Evolutionary conservation across 305 asterid genomes (phyloP), one percentile per base, ranked within the genome.

Genomic region (Coffea humblotiana): DNA sequence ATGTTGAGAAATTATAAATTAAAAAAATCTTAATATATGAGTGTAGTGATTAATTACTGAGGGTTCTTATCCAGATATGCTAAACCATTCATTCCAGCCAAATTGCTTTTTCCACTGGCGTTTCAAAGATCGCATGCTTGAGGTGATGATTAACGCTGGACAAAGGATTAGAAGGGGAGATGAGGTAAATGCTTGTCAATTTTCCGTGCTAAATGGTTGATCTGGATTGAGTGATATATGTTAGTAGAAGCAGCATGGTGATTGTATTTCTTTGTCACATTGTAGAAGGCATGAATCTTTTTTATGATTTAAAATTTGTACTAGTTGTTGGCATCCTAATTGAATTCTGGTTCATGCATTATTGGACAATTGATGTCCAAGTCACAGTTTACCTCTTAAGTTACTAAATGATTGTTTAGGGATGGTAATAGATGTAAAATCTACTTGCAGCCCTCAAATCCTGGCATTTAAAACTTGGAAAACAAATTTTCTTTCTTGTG

Each of bases 91-190:
- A 79, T 92, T 91, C 87, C 90, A 88, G 87, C 98, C 98, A 51
- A 94, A 92, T 85, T 96, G 99, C 85, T 94, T 96, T 87, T 90
- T 94, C 86, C 97, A 92, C 89, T 96, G 99, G 99, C 99, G 97
- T 84, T 96, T 94, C 93, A 96, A 91, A 86, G 99, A 96, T 80
- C 91, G 99, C 77, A 92, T 96, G 98, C 94, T 96, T 85, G 98
- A 94, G 90, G 99, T 96, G 90, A 91, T 96, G 98, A 87, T 92
- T 82, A 94, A 94, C 86, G 97, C 99, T 79, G 99, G 99, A 52
- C 95, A 96, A 82, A 80, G 75, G 82, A 90, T 96, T 75, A 96
- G 81, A 84, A 92, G 78, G 88, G 98, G 99, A 81, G 99, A 96
- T n/a, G 97, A 94, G 95, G 99, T 96, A 93, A 87, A 56, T 78